Evolutionary conservation across 2,329 filamentous ascomycete genomes (phyloP).

Genomic region (Dothideomycetidae sp.): DNA sequence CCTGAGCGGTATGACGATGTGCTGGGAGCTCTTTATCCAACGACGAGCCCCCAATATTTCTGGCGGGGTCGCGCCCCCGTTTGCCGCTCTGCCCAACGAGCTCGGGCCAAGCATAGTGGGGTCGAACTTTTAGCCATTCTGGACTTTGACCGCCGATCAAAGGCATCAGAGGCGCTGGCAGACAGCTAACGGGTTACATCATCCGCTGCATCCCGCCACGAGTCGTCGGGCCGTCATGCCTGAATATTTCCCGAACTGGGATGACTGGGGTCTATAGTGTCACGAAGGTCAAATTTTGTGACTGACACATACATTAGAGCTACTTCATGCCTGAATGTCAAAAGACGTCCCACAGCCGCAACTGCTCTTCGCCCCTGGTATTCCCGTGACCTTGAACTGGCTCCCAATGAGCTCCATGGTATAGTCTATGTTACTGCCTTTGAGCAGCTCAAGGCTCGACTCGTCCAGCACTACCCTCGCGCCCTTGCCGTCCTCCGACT

Average conservation of each 20-base stretch:
- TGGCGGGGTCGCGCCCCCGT: slow-evolving; percentile 8
- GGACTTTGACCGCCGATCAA: too few species aligned
- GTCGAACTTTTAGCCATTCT: slow-evolving; percentile 5
- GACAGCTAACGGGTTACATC: too few species aligned
- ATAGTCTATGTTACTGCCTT: slow-evolving; percentile 90
- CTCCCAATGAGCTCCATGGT: slow-evolving; percentile 89
- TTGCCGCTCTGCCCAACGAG: slow-evolving; percentile 10
- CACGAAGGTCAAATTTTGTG: too few species aligned
- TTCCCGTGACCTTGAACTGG: slow-evolving; percentile 94
- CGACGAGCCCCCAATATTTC: neutral
- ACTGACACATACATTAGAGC: too few species aligned
- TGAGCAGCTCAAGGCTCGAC: slow-evolving; percentile 72
- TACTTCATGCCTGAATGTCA: slow-evolving; percentile 51
- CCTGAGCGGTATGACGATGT: too few species aligned
- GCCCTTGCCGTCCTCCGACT: slow-evolving; percentile 37
- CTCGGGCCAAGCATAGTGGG: slow-evolving; percentile 6
- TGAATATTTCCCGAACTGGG: too few species aligned
- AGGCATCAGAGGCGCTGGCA: too few species aligned
- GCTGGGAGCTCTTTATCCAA: neutral
- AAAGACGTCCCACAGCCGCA: slow-evolving; percentile 98
- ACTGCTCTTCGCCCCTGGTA: slow-evolving; percentile 79
- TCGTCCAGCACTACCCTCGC: slow-evolving; percentile 82
- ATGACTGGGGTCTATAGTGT: too few species aligned
- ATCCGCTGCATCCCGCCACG: too few species aligned
- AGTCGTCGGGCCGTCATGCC: too few species aligned